Evolutionary conservation across 192 early-diverging fungal genomes (phyloP).

Genomic region (Paraglomus brasilianum): DNA sequence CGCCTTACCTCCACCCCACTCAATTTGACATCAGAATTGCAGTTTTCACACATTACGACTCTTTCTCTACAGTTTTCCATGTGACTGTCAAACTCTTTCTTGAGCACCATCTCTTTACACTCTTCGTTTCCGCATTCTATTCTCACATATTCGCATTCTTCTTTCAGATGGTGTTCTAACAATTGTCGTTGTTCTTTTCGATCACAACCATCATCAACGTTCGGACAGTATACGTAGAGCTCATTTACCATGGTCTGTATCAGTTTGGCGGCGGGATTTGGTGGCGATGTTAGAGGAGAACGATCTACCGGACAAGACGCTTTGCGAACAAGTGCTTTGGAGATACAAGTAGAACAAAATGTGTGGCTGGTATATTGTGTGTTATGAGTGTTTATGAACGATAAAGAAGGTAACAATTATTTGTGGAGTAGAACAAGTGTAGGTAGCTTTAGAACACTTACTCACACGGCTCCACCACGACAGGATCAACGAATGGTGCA

Average conservation of each 20-base stretch:
- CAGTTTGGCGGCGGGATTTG: conserved; percentile 54
- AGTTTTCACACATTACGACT: conserved; percentile 53
- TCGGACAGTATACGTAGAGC: conserved; percentile 57
- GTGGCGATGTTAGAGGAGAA: conserved; percentile 36
- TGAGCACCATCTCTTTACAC: conserved; percentile 52
- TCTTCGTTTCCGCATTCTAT: conserved; percentile 52
- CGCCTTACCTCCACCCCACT: conserved; percentile 52
- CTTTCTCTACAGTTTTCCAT: conserved; percentile 57
- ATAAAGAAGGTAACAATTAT: background rate
- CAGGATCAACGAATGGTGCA: conserved; percentile 47
- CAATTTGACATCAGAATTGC: conserved; percentile 49
- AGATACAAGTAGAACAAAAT: conserved; percentile 63
- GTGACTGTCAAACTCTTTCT: conserved; percentile 57
- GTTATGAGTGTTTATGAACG: background rate
- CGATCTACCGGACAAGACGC: conserved; percentile 63
- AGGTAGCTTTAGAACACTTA: conserved; percentile 25
- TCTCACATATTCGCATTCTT: conserved; percentile 55
- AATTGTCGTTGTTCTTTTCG: conserved; percentile 59
- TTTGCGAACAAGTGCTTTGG: conserved; percentile 47
- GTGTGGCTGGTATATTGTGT: conserved; percentile 51
- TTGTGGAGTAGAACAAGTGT: background rate
- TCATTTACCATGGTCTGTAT: conserved; percentile 68
- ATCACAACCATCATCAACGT: conserved; percentile 50
- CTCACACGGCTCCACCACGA: conserved; percentile 43
- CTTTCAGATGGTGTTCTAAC: conserved; percentile 51